Evolutionary conservation across 257 asterid species (phyloP).

Genomic region (Rauvolfia tetraphylla): DNA sequence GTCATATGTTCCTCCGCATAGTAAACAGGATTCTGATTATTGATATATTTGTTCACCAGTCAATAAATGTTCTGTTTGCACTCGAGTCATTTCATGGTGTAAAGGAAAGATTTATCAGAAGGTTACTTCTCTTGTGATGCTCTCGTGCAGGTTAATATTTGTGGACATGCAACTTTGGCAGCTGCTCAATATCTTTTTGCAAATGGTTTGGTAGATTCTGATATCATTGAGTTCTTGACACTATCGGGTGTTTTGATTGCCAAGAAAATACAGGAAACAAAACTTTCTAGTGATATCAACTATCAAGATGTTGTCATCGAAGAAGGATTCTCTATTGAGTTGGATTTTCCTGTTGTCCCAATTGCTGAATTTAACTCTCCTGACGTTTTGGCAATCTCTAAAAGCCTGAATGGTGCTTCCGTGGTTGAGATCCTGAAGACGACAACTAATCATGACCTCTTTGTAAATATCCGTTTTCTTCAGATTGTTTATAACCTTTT

Average conservation of each 20-base stretch:
- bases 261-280: constrained; percentile 35
- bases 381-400: constrained; percentile 44
- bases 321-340: constrained; percentile 54
- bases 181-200: constrained; percentile 72
- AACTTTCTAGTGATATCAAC: constrained; percentile 16
- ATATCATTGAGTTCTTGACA: constrained; percentile 57
- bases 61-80: too few species aligned
- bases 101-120: background rate
- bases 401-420: constrained; percentile 60
- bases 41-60: background rate
- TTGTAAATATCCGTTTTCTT: constrained; percentile 41
- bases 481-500: background rate
- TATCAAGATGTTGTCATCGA: constrained; percentile 26
- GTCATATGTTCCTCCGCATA: background rate
- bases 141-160: constrained; percentile 56
- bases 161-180: constrained; percentile 96
- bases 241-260: constrained; percentile 75
- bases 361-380: constrained; percentile 28
- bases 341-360: constrained; percentile 70
- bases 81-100: too few species aligned
- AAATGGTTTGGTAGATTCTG: constrained; percentile 45
- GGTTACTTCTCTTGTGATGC: background rate
- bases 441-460: constrained; percentile 45
- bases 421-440: constrained; percentile 57
- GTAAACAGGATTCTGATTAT: background rate